Evolutionary conservation across 805 yeast species (phyloP), one percentile per base, ranked within the genome.

Genomic region (Schizosaccharomyces octosporus): DNA sequence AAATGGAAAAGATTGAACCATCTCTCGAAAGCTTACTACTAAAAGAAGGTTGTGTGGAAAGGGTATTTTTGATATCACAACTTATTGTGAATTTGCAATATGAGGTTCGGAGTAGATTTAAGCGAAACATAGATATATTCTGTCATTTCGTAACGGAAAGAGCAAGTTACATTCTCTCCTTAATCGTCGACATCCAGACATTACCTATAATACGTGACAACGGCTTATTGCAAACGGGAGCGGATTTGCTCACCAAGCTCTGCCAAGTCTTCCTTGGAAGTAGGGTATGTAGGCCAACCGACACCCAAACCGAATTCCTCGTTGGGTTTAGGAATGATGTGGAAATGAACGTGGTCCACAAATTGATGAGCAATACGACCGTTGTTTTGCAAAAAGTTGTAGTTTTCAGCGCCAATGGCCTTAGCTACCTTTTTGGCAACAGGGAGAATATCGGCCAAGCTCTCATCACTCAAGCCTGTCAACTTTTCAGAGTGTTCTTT

Each of bases 271-370:
- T 76, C 88, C 71, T 85, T 82, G 69, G 85, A 85, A 41, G 90
- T 85, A 62, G 76, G 80, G 67, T 82, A 79, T 21, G 88, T 83
- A n/a, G 97, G 97, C 97, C 98, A 93, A 32, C 93, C 95, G 41
- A 90, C 87, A 43, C 77, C 78, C 65, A 90, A 77, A 0, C 98
- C 98, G 21, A 89, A 76, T 51, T 78, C 77, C 1, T 72, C 74
- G 67, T 82, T 83, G 63, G 78, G 78, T 78, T 90, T 90, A 60
- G 98, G 98, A 70, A 90, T 90, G 71, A 90, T 80, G 72, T 90
- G 98, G 79, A 93, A 85, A 72, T 90, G 98, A 63, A 93, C 97
- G 71, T 90, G 98, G 66, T 85, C 93, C 62, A 93, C 97, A 62
- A 64, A 64, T 75, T 90, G 98, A 70, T 93, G 97, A 13, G 97